Evolutionary conservation across 73 alveolate species (phyloP).

Genomic region (Symbiodinium pilosum): DNA sequence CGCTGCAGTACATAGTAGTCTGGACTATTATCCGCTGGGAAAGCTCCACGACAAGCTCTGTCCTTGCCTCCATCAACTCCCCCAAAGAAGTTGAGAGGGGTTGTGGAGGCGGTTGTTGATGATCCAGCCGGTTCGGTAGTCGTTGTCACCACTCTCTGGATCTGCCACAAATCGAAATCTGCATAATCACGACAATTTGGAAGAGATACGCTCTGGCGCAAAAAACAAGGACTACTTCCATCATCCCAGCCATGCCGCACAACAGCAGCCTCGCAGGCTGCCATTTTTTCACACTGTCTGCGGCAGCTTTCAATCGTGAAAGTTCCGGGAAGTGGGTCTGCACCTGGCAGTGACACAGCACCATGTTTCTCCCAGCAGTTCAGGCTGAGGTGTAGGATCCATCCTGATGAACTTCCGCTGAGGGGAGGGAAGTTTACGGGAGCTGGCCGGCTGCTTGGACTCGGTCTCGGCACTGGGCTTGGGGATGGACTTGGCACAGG

Average conservation of each 20-base stretch:
- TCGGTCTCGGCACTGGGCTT: background rate
- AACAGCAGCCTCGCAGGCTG: constrained; percentile 30
- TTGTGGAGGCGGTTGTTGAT: constrained; percentile 1
- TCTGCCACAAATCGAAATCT: constrained; percentile 54
- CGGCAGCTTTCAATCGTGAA: constrained; percentile 31
- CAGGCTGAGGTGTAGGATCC: constrained; percentile 29
- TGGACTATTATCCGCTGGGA: constrained; percentile 29
- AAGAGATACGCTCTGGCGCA: constrained; percentile 4
- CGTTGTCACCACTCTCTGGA: background rate
- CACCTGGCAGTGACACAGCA: constrained; percentile 21
- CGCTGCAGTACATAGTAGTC: constrained; percentile 22
- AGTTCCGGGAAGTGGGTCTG: constrained; percentile 36
- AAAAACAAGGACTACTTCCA: constrained; percentile 26
- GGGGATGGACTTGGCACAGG: background rate
- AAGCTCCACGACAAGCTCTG: constrained; percentile 58
- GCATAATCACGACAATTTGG: constrained; percentile 24
- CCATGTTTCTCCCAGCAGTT: constrained; percentile 70
- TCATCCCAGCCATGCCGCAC: background rate
- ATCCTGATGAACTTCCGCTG: constrained; percentile 7
- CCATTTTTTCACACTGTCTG: constrained; percentile 27
- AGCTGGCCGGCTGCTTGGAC: constrained; percentile 4
- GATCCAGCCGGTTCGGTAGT: background rate
- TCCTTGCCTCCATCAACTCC: constrained; percentile 38
- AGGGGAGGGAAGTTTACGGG: constrained; percentile 32
- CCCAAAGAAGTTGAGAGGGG: background rate